A percentile compares a stretch with the other conserved stretches of the same genome.
Evolutionary conservation across 441 rosid genomes (phyloP).

Genomic region (Gossypium schwendimanii): DNA sequence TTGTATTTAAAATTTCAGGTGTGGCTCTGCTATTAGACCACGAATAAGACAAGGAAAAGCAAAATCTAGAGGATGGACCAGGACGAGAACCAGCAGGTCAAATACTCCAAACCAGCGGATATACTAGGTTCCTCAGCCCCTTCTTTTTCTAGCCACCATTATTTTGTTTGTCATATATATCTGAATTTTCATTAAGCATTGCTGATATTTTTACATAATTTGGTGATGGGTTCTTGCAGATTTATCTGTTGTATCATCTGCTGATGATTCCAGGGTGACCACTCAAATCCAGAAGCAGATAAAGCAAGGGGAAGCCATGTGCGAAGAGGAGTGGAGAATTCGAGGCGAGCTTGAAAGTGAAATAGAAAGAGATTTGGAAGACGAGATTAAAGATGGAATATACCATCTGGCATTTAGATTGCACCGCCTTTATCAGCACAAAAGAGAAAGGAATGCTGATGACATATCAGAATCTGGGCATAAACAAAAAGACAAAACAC

Average conservation of each 20-base stretch:
- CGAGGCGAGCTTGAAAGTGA: conserved; percentile 60
- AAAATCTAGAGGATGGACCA: conserved; percentile 22
- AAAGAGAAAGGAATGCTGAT: conserved; percentile 36
- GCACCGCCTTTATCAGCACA: conserved; percentile 52
- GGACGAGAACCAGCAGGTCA: neutral
- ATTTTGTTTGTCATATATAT: neutral
- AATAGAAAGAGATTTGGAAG: conserved; percentile 62
- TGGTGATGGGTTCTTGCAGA: conserved; percentile 14
- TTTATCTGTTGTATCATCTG: conserved; percentile 1
- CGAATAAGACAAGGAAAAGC: neutral
- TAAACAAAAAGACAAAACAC: conserved; percentile 24
- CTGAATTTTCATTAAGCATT: neutral
- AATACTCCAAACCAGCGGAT: conserved; percentile 4
- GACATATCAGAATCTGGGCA: neutral
- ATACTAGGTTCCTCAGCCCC: conserved; percentile 14
- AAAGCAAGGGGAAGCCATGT: conserved; percentile 10
- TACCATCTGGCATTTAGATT: conserved; percentile 58
- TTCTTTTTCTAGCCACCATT: neutral
- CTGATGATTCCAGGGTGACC: conserved; percentile 1
- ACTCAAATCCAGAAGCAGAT: neutral
- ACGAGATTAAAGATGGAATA: conserved; percentile 67
- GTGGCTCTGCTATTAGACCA: neutral
- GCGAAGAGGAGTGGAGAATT: conserved; percentile 51
- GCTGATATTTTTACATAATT: neutral
- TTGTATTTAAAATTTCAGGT: conserved; percentile 6